Conservation (phyloP, 257 asterid species). For the Jasminum sambac region DNA sequence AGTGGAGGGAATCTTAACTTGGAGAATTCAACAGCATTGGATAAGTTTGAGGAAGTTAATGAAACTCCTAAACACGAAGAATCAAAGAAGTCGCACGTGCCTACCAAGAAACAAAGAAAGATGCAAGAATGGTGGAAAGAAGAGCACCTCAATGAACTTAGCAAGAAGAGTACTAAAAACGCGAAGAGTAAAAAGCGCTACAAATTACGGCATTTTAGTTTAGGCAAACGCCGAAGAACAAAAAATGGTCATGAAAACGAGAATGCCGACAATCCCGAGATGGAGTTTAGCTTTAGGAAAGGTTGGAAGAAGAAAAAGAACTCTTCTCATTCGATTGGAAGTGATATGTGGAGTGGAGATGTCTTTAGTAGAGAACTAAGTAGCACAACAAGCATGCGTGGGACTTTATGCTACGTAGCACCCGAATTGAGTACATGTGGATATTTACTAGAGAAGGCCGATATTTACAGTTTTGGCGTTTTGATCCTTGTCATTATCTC, state of each 20-base stretch:
- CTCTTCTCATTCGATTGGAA: constrained; percentile 50
- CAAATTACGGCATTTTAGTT: constrained; percentile 52
- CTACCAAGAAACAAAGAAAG: constrained; percentile 58
- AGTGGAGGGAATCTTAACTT: constrained; percentile 6
- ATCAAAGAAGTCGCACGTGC: constrained; percentile 37
- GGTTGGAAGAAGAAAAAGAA: constrained; percentile 56
- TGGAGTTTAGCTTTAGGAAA: constrained; percentile 73
- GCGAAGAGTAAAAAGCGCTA: constrained; percentile 34
- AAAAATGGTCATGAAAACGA: constrained; percentile 26
- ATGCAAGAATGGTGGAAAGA: constrained; percentile 99
- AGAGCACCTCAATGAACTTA: constrained; percentile 63
- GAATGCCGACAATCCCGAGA: constrained; percentile 31
- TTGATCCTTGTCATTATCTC: constrained; percentile 78
- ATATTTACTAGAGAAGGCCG: constrained; percentile 77
- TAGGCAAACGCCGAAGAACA: constrained; percentile 54
- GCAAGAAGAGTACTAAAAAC: constrained; percentile 37
- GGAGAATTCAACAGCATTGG: constrained; percentile 28
- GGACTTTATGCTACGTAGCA: constrained; percentile 85
- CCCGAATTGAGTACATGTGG: constrained; percentile 85
- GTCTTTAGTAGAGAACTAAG: constrained; percentile 80
- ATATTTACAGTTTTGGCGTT: constrained; percentile 88
- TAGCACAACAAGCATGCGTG: constrained; percentile 99
- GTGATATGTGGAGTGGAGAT: constrained; percentile 82
- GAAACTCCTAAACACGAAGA: constrained; percentile 42
- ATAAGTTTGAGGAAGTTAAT: constrained; percentile 41